Conservation (phyloP, 805 yeast genomes). For the Wickerhamomyces bovis region DNA sequence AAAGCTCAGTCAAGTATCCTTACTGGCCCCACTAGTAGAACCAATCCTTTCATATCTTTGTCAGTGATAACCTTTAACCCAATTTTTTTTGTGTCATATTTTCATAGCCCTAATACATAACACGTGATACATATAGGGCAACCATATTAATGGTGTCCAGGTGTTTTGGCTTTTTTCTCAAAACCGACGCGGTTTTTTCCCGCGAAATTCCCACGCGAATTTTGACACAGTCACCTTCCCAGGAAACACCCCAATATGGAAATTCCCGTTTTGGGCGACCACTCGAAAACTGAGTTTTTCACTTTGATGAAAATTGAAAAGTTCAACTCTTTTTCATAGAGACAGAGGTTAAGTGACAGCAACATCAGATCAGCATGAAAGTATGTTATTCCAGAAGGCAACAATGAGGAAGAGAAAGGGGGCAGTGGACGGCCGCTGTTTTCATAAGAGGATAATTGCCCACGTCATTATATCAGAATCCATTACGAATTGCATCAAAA, state of each 20-base stretch:
- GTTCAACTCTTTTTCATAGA: neutral
- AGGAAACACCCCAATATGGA: conserved; percentile 5
- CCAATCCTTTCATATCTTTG: too few relatives aligned
- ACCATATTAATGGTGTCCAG: neutral
- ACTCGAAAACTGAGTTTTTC: conserved; percentile 16
- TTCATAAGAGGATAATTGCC: neutral
- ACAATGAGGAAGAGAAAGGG: neutral
- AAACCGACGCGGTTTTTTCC: neutral
- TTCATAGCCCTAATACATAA: neutral
- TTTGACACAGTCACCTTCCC: neutral
- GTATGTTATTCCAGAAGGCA: conserved; percentile 3
- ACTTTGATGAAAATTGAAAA: neutral
- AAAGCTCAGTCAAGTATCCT: neutral
- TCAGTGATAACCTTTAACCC: too few relatives aligned
- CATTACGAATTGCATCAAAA: neutral
- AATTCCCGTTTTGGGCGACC: conserved; percentile 12
- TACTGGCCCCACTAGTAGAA: neutral
- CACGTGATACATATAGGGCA: neutral
- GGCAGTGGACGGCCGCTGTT: neutral
- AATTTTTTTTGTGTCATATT: neutral
- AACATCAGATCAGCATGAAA: conserved; percentile 10
- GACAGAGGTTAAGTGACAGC: neutral
- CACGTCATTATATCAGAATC: neutral
- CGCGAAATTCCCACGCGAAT: neutral
- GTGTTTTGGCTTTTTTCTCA: neutral